Evolutionary conservation across 768 basidiomycete genomes (phyloP), one percentile per base, ranked within the genome.

Genomic region (Xerocomus brunneocitrinus): DNA sequence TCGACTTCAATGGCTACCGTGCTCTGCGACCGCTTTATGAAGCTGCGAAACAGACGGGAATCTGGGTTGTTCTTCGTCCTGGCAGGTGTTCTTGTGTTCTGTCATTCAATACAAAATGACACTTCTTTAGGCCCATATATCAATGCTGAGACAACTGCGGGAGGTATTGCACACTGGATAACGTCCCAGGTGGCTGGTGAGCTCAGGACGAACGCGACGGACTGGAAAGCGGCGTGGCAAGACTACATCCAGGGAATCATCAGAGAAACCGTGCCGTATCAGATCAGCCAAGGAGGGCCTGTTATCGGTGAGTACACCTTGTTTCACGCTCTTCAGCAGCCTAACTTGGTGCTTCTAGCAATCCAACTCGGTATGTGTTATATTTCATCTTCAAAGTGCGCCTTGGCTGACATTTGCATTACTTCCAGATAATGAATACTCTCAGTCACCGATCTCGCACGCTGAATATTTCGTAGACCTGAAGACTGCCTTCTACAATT

Each of bases 71-170:
- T 40, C 74, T 91, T 47, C 81, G 91, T 35, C 91, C 91, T 53
- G 90, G 90, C 77, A 66, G 54, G 69, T 67, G n/a, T 5, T 8
- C 22, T 14, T n/a, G 16, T 24, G 19, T 28, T 47, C 5, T 12
- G 16, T 14, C 31, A 25, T 46, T n/a, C 25, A 32, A 45, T 41
- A 7, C 1, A 12, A 47, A 14, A 4, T 57, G 25, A 63, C 46
- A n/a, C 31, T 36, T 61, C 30, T 40, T 34, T 34, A 67, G 66
- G 66, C 24, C 66, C 66, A 5, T 67, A 89, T 60, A 89, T 90
- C 71, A 90, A 90, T 58, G 87, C 87, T 4, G 89, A 91, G 65
- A 89, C 87, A 0, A 83, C 84, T 12, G 90, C 87, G 0, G 89
- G 89, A 25, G 89, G 89, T 9, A 75, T 83, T 53, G 73, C 81